A percentile compares a stretch with the other conserved stretches of the same genome.
Conservation (phyloP, 371 early-diverging fungal genomes). For the Blakeslea trispora region DNA sequence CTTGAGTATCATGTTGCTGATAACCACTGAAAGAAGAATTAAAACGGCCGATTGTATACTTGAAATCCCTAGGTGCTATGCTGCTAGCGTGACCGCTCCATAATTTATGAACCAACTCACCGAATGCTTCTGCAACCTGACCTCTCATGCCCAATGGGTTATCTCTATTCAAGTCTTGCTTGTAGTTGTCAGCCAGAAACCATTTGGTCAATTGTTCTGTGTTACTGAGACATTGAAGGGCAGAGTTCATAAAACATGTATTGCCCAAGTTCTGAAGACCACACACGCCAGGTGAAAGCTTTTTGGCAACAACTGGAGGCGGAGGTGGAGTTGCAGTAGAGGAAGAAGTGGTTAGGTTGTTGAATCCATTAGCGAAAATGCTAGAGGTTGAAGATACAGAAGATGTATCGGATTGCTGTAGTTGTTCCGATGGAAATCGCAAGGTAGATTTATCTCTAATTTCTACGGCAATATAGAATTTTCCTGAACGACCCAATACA, state of each 20-base stretch:
- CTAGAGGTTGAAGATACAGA: slow-evolving; percentile 29
- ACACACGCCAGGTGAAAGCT: slow-evolving; percentile 44
- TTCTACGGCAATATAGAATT: slow-evolving; percentile 14
- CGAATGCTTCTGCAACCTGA: slow-evolving; percentile 67
- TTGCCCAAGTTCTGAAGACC: slow-evolving; percentile 85
- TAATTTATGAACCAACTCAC: slow-evolving; percentile 56
- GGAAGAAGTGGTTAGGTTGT: slow-evolving; percentile 21
- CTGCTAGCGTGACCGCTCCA: slow-evolving; percentile 53
- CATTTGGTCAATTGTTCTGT: slow-evolving; percentile 67
- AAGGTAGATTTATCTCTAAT: slow-evolving; percentile 3
- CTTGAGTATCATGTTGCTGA: slow-evolving; percentile 78
- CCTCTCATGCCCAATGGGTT: slow-evolving; percentile 65
- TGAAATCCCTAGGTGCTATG: slow-evolving; percentile 71
- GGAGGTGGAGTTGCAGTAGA: slow-evolving; percentile 10
- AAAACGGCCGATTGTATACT: slow-evolving; percentile 67
- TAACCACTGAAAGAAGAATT: slow-evolving; percentile 69
- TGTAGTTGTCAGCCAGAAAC: slow-evolving; percentile 50
- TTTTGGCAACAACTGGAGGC: slow-evolving; percentile 1
- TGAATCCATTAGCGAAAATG: slow-evolving; percentile 26
- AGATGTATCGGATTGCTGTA: slow-evolving; percentile 10
- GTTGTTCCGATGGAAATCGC: slow-evolving; percentile 17
- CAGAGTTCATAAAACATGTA: slow-evolving; percentile 90
- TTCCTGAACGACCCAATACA: not conserved
- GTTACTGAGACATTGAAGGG: slow-evolving; percentile 78
- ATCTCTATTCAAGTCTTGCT: slow-evolving; percentile 50